Evolutionary conservation across 148 eudicot species (phyloP), one percentile per base, ranked within the genome.

Genomic region (Diospyros kaki): DNA sequence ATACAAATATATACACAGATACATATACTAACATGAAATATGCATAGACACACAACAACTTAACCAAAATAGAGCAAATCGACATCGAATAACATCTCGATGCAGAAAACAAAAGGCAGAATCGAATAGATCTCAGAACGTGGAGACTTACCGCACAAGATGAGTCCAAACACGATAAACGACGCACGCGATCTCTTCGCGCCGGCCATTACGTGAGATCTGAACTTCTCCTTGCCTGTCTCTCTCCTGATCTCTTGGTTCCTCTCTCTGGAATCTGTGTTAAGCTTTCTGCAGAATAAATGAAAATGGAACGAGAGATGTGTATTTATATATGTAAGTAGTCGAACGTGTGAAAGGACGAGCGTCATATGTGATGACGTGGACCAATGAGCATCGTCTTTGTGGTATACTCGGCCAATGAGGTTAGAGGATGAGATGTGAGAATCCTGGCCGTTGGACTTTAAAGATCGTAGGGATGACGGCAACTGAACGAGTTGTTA

Each of bases 151-250:
- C 96, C 96, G 68, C 79, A 76, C 17, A 90, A 61, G 18, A 90
- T 67, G 82, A 88, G 79, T 52, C 73, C 96, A 0, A 84, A 70
- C 2, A 83, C 80, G 52, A 79, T 60, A 70, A 74, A 75, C 39
- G 90, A 88, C 6, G 80, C 78, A 84, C 87, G 84, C 69, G 81
- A 15, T 58, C 80, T 83, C 77, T 80, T 80, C 81, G 89, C 84
- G 58, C 78, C 83, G 58, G 72, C 86, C 90, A 85, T 86, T 55
- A 38, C 73, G 17, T 0, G 12, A 40, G 18, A 54, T 60, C 13
- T 44, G 18, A 11, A 5, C 44, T 12, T 41, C 9, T 28, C 38
- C 55, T 42, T 11, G 10, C 61, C 67, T 5, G 40, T 38, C 62
- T 3, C 39, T 73, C 18, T 53, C 61, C 50, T 10, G 51, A 55